Base-by-base conservation (phyloP, 2,329 filamentous ascomycete genomes). In the Aspergillus fischeri region DNA sequence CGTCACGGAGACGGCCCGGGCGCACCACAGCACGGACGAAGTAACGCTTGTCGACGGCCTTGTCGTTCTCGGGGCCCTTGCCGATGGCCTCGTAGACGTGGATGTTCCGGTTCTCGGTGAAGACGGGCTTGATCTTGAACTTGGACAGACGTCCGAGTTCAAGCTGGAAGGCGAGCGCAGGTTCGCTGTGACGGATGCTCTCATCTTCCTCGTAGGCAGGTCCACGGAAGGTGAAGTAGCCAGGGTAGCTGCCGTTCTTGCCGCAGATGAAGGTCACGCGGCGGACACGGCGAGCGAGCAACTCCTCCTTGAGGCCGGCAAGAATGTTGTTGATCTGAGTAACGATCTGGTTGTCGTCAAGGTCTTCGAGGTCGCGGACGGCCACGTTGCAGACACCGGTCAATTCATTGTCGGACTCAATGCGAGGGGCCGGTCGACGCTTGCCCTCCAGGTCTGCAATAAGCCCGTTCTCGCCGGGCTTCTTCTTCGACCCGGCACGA, bases 61-160 rank as follows among this genome's bases (percentile, higher is more conserved):
- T 79, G 78, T 99, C 94, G 56, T 90, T 92, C 73, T 97, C 92
- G 42, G 92, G 89, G 51, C 90, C 90, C 82, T 97, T 99, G 71
- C 94, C 94, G 68, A 96, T 81, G 65, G 91, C 94, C 81, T 97
- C 92, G 78, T 97, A 99, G 59, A 99, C 92, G 81, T 99, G 94
- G 64, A 99, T 97, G 78, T 96, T 97, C 72, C 95, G 90, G 82
- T 99, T 99, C 78, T 97, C 92, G 0, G 94, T 97, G 79, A 99
- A 99, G 52, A 99, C 92, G 2, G 94, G 93, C 80, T 92, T 95
- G 78, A 97, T 96, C 80, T 92, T 88, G 85, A 99, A 99, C 80
- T 97, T 97, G 70, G 89, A 90, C 29, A 99, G 85, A 75, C 94
- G 90, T 58, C 87, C 89, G 63, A 99, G 87, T 78, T 99, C 94